Evolutionary conservation across 2,329 filamentous ascomycete genomes (phyloP).

Genomic region (Orbilia oligospora): DNA sequence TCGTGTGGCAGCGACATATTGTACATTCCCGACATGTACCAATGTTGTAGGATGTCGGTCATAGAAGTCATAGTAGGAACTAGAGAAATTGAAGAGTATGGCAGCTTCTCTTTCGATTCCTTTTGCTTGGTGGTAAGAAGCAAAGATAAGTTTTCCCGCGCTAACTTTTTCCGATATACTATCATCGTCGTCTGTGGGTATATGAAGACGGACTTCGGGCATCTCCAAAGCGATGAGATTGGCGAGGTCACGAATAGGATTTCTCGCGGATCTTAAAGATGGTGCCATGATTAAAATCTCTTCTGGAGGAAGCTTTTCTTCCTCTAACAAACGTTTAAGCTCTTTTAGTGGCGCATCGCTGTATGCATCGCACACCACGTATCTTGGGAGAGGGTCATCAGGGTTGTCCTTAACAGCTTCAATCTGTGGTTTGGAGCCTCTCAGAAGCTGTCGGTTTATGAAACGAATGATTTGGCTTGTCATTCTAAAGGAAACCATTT

Average conservation of each 20-base stretch:
- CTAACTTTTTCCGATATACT: conserved; percentile 31
- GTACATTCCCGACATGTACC: conserved; percentile 45
- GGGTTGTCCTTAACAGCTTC: conserved; percentile 42
- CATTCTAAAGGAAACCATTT: conserved; percentile 56
- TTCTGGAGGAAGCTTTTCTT: conserved; percentile 38
- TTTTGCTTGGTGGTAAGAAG: conserved; percentile 62
- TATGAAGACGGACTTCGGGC: conserved; percentile 52
- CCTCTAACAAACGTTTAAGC: conserved; percentile 36
- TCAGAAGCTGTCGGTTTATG: conserved; percentile 53
- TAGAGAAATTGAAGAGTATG: conserved; percentile 59
- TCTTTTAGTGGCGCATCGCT: conserved; percentile 40
- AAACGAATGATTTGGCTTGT: conserved; percentile 49
- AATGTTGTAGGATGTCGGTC: conserved; percentile 39
- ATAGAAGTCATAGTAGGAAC: conserved; percentile 57
- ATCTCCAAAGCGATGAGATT: conserved; percentile 49
- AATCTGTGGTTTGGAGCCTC: conserved; percentile 39
- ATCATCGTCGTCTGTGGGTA: conserved; percentile 45
- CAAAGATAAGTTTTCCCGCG: conserved; percentile 55
- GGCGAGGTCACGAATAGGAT: conserved; percentile 46
- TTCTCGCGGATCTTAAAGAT: conserved; percentile 39
- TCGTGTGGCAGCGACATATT: conserved; percentile 60
- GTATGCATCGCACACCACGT: conserved; percentile 57
- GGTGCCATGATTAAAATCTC: conserved; percentile 59
- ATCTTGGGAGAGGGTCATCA: conserved; percentile 53
- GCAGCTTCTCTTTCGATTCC: conserved; percentile 62